Base-by-base conservation (phyloP, 23 red algal species). In the Gracilaria vermiculophylla region DNA sequence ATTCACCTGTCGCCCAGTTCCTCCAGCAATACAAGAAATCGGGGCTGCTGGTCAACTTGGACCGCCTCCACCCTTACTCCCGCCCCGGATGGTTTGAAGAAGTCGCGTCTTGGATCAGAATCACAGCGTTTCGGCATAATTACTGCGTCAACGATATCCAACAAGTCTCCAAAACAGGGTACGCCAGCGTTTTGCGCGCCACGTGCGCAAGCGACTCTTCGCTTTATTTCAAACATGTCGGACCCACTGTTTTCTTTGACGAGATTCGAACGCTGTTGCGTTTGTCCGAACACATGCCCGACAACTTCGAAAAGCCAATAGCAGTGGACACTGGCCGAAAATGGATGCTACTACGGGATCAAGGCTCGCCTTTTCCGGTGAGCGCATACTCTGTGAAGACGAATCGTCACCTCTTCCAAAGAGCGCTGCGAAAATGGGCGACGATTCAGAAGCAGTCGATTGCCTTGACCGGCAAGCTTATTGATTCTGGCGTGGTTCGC, bases 191-290 rank as follows among this genome's bases (percentile, higher is more conserved):
- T 23, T n/a, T 70, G 9, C 35, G 64, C 29, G 64, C 15, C 20
- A 8, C 7, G 9, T 42, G 29, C 19, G 20, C 64, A 42, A 2
- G 20, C 34, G 35, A 24, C 20, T 42, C 64, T 42, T 33, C 19
- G 9, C n/a, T 70, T 40, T 73, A 73, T n/a, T 73, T 73, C 67
- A 73, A 73, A 47, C 39, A 73, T 1, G 23, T 73, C 17, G 67
- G 67, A 24, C 67, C 67, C 3, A 24, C 8, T 73, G 40, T 17
- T 47, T 4, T 28, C 42, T 16, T 5, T 13, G 67, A 73, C n/a
- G 67, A 73, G 15, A 24, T 73, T 27, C 39, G 23, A 15, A n/a
- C 5, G 11, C 16, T 40, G 3, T 1, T 48, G 23, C 15, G 44
- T 1, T 10, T 73, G 3, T 73, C 67, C 0, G 17, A 0, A 73